Evolutionary conservation across 140 eudicot species (phyloP).

Genomic region (Flaveria floridana): DNA sequence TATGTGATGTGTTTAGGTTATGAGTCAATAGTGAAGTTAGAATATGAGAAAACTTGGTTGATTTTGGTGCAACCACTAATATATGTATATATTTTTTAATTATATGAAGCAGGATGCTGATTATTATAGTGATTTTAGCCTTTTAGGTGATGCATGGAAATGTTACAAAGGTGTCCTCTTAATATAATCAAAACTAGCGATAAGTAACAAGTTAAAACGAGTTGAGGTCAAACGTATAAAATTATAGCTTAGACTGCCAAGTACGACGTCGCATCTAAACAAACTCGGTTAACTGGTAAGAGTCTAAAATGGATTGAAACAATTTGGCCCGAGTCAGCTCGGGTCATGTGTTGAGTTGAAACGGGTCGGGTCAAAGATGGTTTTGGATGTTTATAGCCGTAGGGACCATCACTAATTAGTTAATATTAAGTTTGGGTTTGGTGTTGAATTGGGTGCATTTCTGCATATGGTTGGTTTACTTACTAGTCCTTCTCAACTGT

Average conservation of each 20-base stretch:
- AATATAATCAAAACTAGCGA: neutral
- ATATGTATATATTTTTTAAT: no score
- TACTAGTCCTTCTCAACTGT: conserved; percentile 29
- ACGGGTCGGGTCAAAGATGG: neutral
- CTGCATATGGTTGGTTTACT: conserved; percentile 35
- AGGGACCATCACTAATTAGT: conserved; percentile 22
- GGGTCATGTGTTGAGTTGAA: neutral
- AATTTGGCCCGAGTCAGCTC: no score
- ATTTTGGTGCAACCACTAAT: conserved; percentile 61
- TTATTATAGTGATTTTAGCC: conserved; percentile 9
- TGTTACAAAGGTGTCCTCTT: neutral
- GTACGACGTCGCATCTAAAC: neutral
- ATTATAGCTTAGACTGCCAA: neutral
- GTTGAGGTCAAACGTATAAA: neutral
- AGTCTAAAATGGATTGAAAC: neutral
- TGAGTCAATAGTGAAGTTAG: conserved; percentile 39
- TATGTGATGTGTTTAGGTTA: conserved; percentile 27
- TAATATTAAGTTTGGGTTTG: conserved; percentile 29
- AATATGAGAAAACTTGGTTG: conserved; percentile 34
- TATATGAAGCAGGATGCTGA: conserved; percentile 16
- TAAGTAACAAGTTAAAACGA: conserved; percentile 3
- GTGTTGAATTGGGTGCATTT: conserved; percentile 25
- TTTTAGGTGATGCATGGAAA: conserved; percentile 15
- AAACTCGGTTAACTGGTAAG: neutral
- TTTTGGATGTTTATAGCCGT: conserved; percentile 15